phyloP scores from a whole-genome alignment of 441 rosid species.

The Viola pubescens region DNA sequence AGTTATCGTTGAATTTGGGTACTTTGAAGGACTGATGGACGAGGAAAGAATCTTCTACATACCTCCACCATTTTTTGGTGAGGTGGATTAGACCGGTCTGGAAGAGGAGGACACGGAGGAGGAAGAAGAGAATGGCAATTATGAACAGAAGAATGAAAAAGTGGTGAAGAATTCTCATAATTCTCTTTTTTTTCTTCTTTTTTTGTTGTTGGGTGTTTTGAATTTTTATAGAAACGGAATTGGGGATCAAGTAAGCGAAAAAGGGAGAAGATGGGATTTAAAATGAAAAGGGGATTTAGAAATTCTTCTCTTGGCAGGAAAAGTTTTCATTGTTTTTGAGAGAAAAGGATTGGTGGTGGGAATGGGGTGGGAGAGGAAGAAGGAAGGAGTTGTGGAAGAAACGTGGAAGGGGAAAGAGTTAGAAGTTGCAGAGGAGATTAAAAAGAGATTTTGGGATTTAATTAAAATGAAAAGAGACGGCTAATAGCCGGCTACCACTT shows the following conservation, averaged over 20 bases:
- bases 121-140: constrained; percentile 20
- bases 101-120: constrained; percentile 43
- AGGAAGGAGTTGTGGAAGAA: neutral
- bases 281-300: neutral
- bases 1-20: constrained; percentile 54
- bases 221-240: neutral
- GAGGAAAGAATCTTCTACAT: constrained; percentile 43
- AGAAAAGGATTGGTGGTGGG: neutral
- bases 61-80: constrained; percentile 46
- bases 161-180: constrained; percentile 33
- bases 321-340: neutral
- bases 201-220: neutral
- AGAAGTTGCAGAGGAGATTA: neutral
- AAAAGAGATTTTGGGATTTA: neutral
- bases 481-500: neutral
- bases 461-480: neutral
- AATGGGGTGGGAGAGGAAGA: neutral
- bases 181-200: neutral
- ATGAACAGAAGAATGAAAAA: constrained; percentile 22
- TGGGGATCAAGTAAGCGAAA: neutral
- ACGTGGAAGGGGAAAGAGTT: neutral
- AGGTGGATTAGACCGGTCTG: constrained; percentile 54
- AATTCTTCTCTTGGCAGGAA: too few species aligned
- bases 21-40: constrained; percentile 62
- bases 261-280: neutral